Evolutionary conservation across 768 basidiomycete genomes (phyloP), one percentile per base, ranked within the genome.

Genomic region (Pleurotus djamor): DNA sequence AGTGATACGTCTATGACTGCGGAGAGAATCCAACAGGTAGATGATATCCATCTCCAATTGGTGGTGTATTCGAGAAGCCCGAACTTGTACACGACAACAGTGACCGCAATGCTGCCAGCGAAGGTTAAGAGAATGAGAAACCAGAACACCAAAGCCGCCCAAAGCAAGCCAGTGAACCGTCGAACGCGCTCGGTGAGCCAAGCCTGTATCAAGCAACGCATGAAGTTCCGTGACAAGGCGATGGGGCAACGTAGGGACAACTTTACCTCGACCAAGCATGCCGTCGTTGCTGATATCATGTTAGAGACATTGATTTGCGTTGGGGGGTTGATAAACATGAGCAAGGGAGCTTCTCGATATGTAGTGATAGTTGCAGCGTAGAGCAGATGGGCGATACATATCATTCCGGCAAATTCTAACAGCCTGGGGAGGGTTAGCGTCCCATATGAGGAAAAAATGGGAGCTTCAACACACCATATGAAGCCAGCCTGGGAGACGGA

Each of bases 181-280:
- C 64, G 66, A 2, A 74, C 63, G 2, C 75, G 69, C 8, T 68
- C 58, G 7, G 71, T 64, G 54, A 74, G 74, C 66, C 74, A 76
- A 9, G 17, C 28, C 52, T 54, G 35, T 4, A 21, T n/a, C 8
- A 14, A 8, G 35, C 14, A 37, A 33, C 7, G 9, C 13, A 13
- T 38, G 8, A 54, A 35, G 8, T 33, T 36, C 28, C n/a, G 5
- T 5, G 1, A 16, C 16, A 8, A 35, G 10, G n/a, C n/a, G n/a
- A n/a, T n/a, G n/a, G n/a, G 14, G 3, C 6, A 37, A 4, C 12
- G 9, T 8, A 28, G 2, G 47, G 9, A 16, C 13, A 17, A 2
- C 9, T 37, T 34, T 28, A 54, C 52, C 52, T 33, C 58, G 59
- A 41, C 65, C 57, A 16, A 45, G 44, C 36, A 48, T 33, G 28